Base-by-base conservation (phyloP, 768 basidiomycete genomes). In the Boletellus sp. region DNA sequence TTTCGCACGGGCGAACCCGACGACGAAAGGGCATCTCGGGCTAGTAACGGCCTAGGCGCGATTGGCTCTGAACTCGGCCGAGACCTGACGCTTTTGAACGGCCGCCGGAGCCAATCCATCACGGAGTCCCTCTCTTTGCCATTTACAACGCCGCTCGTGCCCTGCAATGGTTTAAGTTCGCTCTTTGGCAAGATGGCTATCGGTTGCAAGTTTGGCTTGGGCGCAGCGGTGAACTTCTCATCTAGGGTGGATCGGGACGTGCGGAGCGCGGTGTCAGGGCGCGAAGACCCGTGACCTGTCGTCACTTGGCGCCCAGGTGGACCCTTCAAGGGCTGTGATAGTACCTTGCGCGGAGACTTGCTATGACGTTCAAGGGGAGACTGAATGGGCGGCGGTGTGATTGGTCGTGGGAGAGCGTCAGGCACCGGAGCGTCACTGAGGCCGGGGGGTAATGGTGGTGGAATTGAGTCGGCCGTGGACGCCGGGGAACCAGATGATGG, bases 81-180 rank as follows among this genome's bases (percentile, higher is more conserved):
- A 35, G 54, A 28, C 48, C 54, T 66, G 43, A 36, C 36, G 4
- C 33, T 55, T 36, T 43, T 70, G 45, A 59, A 35, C 11, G 54
- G 57, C 41, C 60, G 50, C 42, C 64, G 70, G 39, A 69, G 53
- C 71, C 71, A 68, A 7, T 53, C 35, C 50, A 60, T 59, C 50
- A 58, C 75, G 57, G 72, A 56, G 56, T 77, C 73, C 72, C 60
- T 72, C 46, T 62, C 66, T 46, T 59, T 64, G 28, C 47, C 62
- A 52, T 48, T 53, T 34, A 50, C 42, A 40, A 70, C 60, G 54
- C 69, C 61, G 54, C 66, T 57, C 31, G 65, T 54, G 31, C 58
- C 53, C 0, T 67, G 63, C 38, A 69, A 60, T 42, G 67, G 52
- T 6, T 53, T 58, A 2, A 43, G 47, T 3, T 62, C 61, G 17